Evolutionary conservation across 139 green algal genomes (phyloP), one percentile per base, ranked within the genome.

Genomic region (Auxenochlorella pyrenoidosa): DNA sequence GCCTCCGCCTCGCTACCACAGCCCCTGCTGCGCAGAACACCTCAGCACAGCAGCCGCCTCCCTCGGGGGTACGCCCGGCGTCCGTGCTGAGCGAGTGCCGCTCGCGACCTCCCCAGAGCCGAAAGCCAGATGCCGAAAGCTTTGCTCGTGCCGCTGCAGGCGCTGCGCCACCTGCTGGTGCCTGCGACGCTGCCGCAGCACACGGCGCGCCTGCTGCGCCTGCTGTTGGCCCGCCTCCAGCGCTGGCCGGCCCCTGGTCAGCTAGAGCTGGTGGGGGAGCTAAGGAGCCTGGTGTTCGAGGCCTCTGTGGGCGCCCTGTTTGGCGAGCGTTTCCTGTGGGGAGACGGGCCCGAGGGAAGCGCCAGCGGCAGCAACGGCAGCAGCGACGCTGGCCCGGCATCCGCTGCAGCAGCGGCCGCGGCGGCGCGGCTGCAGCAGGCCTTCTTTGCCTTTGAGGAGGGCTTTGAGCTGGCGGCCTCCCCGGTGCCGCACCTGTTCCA

Each of bases 391-490:
- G 54, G 34, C 54, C 21, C 34, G 40, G 70, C 22, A 5, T 10
- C 78, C 4, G n/a, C 54, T 34, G 54, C 54, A 13, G 78, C 78
- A 38, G 34, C 10, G 79, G 79, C 34, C 3, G 63, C 13, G 36
- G 51, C 38, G 2, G 34, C 16, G 26, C 58, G 26, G 3, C 47
- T 94, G 86, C 84, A 75, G 54, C 13, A 77, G 28, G 78, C 76
- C 28, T 94, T 92, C 40, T 92, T 92, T 18, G 43, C 41, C 0
- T 97, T 97, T 91, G 94, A 97, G 60, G 88, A 68, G 0, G 82
- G 85, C 0, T 97, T 97, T 88, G 94, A 97, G 91, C 75, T 97
- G 51, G 94, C 94, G 1, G 95, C 95, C 0, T 96, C 93, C 1
- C 95, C 95, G 2, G 44, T 97, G 80, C 94, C 84, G 1, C 95